A percentile compares a stretch with the other conserved stretches of the same genome.
These are phyloP conservation scores for Fusarium sublunatum DNA, from an alignment of 2,329 filamentous ascomycete species.

Conservation along the genomic window DNA sequence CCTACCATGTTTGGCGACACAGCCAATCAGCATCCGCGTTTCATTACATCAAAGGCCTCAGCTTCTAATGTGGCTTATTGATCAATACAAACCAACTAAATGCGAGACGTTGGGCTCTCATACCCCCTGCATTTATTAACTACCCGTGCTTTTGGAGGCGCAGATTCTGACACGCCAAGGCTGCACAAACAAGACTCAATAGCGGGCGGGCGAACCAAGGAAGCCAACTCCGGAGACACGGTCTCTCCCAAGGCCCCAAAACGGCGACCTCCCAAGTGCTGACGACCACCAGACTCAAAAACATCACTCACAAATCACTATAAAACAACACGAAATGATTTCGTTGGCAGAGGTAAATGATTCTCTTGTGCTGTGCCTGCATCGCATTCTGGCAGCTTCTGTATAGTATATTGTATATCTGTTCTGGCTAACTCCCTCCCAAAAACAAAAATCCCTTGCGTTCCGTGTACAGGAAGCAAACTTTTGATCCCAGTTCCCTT, in stretches of 20 bases:
- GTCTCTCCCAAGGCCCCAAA: not conserved
- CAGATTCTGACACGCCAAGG: not conserved
- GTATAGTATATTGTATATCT: constrained; percentile 47
- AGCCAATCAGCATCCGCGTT: constrained; percentile 3
- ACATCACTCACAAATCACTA: not conserved
- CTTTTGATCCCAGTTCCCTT: constrained; percentile 37
- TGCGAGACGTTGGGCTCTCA: not conserved
- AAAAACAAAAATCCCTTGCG: constrained; percentile 31
- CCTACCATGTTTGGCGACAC: constrained; percentile 12
- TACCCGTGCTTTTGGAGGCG: not conserved
- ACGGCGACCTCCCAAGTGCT: not conserved
- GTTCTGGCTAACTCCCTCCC: constrained; percentile 27
- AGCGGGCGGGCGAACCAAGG: constrained; percentile 10
- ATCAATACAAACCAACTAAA: not conserved
- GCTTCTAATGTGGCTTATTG: not conserved
- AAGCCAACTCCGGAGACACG: not conserved
- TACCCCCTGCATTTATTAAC: too few relatives aligned
- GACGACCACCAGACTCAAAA: not conserved
- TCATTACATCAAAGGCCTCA: not conserved
- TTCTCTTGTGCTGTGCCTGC: constrained; percentile 42
- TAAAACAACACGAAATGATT: not conserved
- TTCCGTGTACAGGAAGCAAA: constrained; percentile 35
- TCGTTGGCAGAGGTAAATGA: constrained; percentile 25
- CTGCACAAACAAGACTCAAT: constrained; percentile 10
- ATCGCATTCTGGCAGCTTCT: constrained; percentile 46